Percentiles rank a stretch among this genome's conserved stretches.
Evolutionary conservation across 192 early-diverging fungal species (phyloP).

Genomic region (Coemansia sp.): DNA sequence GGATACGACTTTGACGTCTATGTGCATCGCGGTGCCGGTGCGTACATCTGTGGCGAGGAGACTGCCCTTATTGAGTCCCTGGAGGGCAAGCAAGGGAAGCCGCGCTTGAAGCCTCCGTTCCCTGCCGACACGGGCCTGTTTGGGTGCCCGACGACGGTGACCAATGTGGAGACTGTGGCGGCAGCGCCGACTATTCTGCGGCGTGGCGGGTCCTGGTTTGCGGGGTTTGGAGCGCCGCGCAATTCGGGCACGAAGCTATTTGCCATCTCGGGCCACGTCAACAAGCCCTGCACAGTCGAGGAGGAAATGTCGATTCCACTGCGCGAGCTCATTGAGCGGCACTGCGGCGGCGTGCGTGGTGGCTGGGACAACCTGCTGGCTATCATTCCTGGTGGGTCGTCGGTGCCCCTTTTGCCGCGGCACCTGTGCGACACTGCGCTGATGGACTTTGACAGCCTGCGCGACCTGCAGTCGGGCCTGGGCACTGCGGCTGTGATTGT

Average conservation of each 20-base stretch:
- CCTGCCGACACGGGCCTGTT: slow-evolving; percentile 98
- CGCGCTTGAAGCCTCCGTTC: slow-evolving; percentile 98
- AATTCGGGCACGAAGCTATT: slow-evolving; percentile 97
- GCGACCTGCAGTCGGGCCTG: slow-evolving; percentile 88
- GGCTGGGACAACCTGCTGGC: slow-evolving; percentile 99
- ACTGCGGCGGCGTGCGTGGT: slow-evolving; percentile 94
- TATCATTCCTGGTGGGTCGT: slow-evolving; percentile 96
- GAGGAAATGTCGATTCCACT: slow-evolving; percentile 99
- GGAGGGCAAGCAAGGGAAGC: slow-evolving; percentile 99
- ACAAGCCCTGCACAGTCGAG: slow-evolving; percentile 96
- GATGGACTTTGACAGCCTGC: slow-evolving; percentile 99
- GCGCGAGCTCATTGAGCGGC: slow-evolving; percentile 85
- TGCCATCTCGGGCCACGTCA: slow-evolving; percentile 97
- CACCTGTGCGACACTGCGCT: slow-evolving; percentile 83
- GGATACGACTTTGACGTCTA: slow-evolving; percentile 98
- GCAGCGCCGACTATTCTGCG: slow-evolving; percentile 94
- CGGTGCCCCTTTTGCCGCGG: slow-evolving; percentile 86
- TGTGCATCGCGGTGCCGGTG: slow-evolving; percentile 96
- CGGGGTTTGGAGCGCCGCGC: slow-evolving; percentile 85
- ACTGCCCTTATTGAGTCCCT: slow-evolving; percentile 82
- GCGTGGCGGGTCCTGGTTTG: slow-evolving; percentile 91
- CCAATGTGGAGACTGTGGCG: slow-evolving; percentile 98
- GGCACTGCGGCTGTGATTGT: slow-evolving; percentile 98
- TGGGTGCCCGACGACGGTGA: slow-evolving; percentile 99
- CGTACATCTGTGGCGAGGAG: slow-evolving; percentile 98